phyloP scores from a whole-genome alignment of 371 early-diverging fungal genomes.

The Dentiscutata heterogama region DNA sequence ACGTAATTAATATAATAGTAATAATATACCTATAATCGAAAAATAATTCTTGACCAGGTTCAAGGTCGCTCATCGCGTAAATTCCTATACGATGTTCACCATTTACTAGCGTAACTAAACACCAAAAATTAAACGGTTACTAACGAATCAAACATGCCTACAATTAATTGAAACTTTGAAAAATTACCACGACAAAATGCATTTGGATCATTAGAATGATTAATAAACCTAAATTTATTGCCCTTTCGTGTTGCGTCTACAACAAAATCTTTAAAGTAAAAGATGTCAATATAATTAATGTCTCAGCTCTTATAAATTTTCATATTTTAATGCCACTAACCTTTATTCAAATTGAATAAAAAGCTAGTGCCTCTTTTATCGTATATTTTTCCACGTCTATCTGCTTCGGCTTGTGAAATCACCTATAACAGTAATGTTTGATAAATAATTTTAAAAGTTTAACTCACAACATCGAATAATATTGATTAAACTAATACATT shows the following conservation, averaged over 20 bases:
- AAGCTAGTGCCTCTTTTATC: conserved; percentile 43
- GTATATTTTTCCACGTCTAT: conserved; percentile 42
- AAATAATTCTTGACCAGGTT: conserved; percentile 42
- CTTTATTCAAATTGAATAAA: conserved; percentile 44
- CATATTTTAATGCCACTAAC: not conserved
- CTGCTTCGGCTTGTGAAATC: conserved; percentile 38
- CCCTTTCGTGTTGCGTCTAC: conserved; percentile 45
- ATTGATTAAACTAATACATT: not conserved
- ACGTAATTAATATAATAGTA: not conserved
- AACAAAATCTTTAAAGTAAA: conserved; percentile 21
- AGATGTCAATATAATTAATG: not conserved
- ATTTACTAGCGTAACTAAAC: conserved; percentile 35
- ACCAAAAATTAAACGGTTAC: not conserved
- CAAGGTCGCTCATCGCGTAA: conserved; percentile 29
- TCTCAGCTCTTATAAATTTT: not conserved
- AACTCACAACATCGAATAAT: not conserved
- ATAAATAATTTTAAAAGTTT: not conserved
- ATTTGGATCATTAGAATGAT: conserved; percentile 44
- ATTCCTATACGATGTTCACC: conserved; percentile 44
- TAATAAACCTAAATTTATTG: conserved; percentile 44
- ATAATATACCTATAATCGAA: conserved; percentile 42
- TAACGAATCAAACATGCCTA: not conserved
- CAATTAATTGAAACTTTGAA: not conserved
- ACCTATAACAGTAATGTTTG: not conserved
- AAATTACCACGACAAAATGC: conserved; percentile 35